phyloP scores from a whole-genome alignment of 352 stramenopile species.

The Phytopythium sindhum region DNA sequence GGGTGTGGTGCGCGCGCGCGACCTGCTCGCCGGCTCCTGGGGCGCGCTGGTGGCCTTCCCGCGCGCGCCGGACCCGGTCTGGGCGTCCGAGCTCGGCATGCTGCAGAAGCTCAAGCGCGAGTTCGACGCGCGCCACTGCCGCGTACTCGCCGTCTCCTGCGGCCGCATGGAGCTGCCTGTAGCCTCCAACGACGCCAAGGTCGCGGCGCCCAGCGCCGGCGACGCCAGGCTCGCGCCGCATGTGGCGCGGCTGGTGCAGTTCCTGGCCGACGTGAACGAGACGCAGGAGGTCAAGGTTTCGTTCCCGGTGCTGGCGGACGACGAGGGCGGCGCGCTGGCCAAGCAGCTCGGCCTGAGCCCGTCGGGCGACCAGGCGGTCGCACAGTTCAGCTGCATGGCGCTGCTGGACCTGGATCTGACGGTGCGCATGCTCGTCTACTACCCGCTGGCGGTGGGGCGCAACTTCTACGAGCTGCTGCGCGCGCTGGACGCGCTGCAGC shows the following conservation, averaged over 20 bases:
- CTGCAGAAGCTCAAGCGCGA: constrained; percentile 78
- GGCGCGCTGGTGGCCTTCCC: constrained; percentile 70
- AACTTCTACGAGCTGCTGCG: constrained; percentile 84
- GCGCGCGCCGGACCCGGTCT: constrained; percentile 68
- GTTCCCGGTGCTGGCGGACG: constrained; percentile 70
- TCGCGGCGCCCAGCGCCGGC: background rate
- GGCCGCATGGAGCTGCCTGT: background rate
- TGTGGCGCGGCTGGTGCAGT: constrained; percentile 22
- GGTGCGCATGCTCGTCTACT: constrained; percentile 59
- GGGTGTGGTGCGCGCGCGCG: constrained; percentile 62
- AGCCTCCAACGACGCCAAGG: constrained; percentile 27
- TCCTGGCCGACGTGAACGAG: constrained; percentile 75
- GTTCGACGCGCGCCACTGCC: constrained; percentile 71
- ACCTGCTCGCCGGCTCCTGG: constrained; percentile 73
- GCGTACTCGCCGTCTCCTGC: constrained; percentile 45
- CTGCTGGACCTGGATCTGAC: constrained; percentile 76
- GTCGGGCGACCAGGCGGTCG: constrained; percentile 45
- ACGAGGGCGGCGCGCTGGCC: constrained; percentile 50
- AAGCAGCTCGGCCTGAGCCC: constrained; percentile 33
- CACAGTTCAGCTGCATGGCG: constrained; percentile 60
- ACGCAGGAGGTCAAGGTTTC: constrained; percentile 75
- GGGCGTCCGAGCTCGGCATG: constrained; percentile 74
- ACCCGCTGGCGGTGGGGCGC: constrained; percentile 61
- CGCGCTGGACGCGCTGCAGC: constrained; percentile 64
- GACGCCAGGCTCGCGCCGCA: constrained; percentile 10